Base-by-base conservation (phyloP, 345 rosid genomes). In the Sisymbrium irio region DNA sequence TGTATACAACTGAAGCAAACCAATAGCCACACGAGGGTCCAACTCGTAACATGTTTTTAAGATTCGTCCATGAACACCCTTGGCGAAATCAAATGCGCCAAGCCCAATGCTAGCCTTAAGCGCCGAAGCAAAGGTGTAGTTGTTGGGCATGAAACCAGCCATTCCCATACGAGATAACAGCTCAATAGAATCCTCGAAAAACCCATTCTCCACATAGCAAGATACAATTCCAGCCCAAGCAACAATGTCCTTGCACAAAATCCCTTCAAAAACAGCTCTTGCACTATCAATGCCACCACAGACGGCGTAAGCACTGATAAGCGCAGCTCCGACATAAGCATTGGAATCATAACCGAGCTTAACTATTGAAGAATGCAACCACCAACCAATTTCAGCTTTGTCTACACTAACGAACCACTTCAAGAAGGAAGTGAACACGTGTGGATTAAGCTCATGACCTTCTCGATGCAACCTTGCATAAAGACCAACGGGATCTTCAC, bases 201-300 rank as follows among this genome's bases (percentile, higher is more conserved):
- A 57, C 39, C 77, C 80, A 77, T 92, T 92, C 76, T 92, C 97
- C 2, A 88, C 86, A 53, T 78, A 90, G 77, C 94, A 92, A 63
- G 88, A 47, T 2, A 92, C 62, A 82, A 95, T 87, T 40, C 94
- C 97, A 0, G 89, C 87, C 97, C 98, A 92, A 51, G 85, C 83
- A 85, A 92, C 96, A 85, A 86, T 74, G 65, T 90, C 99, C 77
- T 88, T 88, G 32, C 68, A 17, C 41, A 50, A 64, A 77, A 92
- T 77, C 78, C 81, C 92, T n/a, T 84, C 83, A 77, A 92, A 90
- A 40, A 86, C 88, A 63, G 73, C 57, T 80, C 83, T 85, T 54
- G 94, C 88, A 19, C 73, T 60, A 20, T 78, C 81, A 77, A 84
- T 82, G 55, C 25, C 20, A 47, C 93, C 84, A 58, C 84, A 86